These are phyloP conservation scores for Ustanciosporium gigantosporum DNA, from an alignment of 1,284 basidiomycete species.

Conservation along the genomic window DNA sequence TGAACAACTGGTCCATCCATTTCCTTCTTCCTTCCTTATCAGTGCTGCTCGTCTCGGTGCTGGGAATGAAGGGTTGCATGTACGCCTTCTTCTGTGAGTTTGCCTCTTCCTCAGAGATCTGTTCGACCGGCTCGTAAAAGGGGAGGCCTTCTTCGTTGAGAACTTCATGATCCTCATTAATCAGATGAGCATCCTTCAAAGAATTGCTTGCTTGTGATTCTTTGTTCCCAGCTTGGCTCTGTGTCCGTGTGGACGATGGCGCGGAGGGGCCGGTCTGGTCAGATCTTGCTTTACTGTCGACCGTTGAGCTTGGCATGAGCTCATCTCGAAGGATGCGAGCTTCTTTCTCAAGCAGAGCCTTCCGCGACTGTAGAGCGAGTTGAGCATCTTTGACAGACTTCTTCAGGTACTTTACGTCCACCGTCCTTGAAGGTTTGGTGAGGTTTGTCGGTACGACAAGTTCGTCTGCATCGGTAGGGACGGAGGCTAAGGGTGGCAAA, in stretches of 20 bases:
- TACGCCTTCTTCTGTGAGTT: conserved; percentile 14
- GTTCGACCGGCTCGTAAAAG: conserved; percentile 55
- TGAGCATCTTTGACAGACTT: conserved; percentile 9
- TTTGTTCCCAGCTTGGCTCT: background rate
- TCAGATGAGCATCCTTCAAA: conserved; percentile 6
- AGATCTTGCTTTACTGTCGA: background rate
- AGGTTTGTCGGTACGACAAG: background rate
- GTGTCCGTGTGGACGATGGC: background rate
- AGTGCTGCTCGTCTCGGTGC: background rate
- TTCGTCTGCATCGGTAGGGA: background rate
- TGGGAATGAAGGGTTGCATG: conserved; percentile 34
- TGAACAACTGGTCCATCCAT: conserved; percentile 52
- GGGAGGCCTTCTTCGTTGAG: conserved; percentile 59
- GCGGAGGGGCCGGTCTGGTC: background rate
- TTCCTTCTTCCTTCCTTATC: conserved; percentile 26
- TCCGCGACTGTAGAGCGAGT: conserved; percentile 13
- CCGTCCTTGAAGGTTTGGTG: conserved; percentile 9
- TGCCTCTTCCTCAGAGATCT: conserved; percentile 16
- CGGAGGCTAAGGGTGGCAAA: conserved; percentile 5
- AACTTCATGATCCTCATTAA: conserved; percentile 41
- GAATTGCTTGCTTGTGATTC: background rate
- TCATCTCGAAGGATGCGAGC: conserved; percentile 3
- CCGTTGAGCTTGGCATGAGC: background rate
- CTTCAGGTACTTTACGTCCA: conserved; percentile 11
- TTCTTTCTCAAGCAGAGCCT: background rate